A percentile compares a stretch with the other conserved stretches of the same genome.
phyloP scores from a whole-genome alignment of 2,329 filamentous ascomycete species.

The Alternaria brassicae region DNA sequence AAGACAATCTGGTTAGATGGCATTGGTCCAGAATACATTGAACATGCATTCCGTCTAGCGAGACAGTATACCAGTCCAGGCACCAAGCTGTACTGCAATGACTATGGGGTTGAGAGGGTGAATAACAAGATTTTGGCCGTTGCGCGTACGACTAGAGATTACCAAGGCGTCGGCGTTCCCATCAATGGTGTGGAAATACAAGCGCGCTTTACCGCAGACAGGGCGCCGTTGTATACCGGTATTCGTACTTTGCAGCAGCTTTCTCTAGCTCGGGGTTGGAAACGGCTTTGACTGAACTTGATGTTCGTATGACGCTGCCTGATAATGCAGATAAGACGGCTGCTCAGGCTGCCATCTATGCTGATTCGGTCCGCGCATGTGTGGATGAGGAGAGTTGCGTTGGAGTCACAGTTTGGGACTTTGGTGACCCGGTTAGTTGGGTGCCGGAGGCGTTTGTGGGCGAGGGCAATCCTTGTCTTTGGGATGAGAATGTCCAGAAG shows the following conservation, averaged over 20 bases:
- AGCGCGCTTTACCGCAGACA: slow-evolving; percentile 65
- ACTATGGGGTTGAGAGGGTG: slow-evolving; percentile 68
- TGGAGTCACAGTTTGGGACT: slow-evolving; percentile 54
- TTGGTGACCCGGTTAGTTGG: slow-evolving; percentile 52
- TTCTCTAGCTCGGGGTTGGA: slow-evolving; percentile 63
- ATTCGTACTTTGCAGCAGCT: slow-evolving; percentile 57
- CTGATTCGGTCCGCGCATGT: slow-evolving; percentile 46
- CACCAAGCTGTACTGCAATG: slow-evolving; percentile 69
- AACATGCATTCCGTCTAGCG: slow-evolving; percentile 62
- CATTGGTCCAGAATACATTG: slow-evolving; percentile 65
- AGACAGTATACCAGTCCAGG: slow-evolving; percentile 62
- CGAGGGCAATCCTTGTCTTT: slow-evolving; percentile 46
- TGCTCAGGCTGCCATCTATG: slow-evolving; percentile 60
- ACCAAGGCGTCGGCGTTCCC: slow-evolving; percentile 50
- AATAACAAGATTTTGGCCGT: slow-evolving; percentile 56
- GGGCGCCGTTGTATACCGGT: slow-evolving; percentile 55
- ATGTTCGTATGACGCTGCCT: slow-evolving; percentile 61
- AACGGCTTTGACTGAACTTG: slow-evolving; percentile 68
- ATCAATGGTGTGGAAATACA: slow-evolving; percentile 71
- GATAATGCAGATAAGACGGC: slow-evolving; percentile 50
- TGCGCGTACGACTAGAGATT: slow-evolving; percentile 40
- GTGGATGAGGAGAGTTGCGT: slow-evolving; percentile 47
- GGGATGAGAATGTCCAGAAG: slow-evolving; percentile 32
- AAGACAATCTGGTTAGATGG: slow-evolving; percentile 62
- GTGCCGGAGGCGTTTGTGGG: slow-evolving; percentile 48